phyloP scores from a whole-genome alignment of 2,329 filamentous ascomycete genomes.

The Cordyceps tenuipes region DNA sequence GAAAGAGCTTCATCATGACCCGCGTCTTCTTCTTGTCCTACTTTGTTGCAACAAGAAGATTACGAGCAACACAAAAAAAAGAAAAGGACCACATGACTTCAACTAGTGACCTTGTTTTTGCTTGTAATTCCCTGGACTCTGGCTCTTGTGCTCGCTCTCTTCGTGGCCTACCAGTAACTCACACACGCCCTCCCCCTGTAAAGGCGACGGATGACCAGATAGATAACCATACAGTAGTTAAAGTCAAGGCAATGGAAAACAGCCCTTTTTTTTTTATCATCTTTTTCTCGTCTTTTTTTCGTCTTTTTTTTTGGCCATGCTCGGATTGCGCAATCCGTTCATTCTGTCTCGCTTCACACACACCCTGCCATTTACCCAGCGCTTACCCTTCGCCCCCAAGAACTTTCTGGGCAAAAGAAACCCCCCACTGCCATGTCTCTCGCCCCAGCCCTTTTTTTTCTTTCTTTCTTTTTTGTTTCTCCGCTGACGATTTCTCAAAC shows the following conservation, averaged over 20 bases:
- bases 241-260: neutral
- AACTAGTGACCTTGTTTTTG: no score
- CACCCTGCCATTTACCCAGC: no score
- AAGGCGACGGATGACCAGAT: neutral
- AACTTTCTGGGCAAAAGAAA: no score
- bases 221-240: neutral
- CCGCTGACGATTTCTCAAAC: neutral
- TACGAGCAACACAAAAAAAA: no score
- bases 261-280: neutral
- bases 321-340: slow-evolving; percentile 6
- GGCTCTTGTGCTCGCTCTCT: neutral
- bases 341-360: neutral
- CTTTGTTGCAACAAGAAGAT: no score
- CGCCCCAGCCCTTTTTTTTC: no score
- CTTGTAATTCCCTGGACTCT: neutral
- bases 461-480: neutral
- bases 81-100: no score
- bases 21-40: no score
- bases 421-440: neutral
- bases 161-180: neutral
- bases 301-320: neutral
- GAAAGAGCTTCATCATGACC: no score
- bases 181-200: neutral
- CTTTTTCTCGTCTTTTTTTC: no score
- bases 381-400: no score